These are phyloP conservation scores for Lophiostoma macrostomum DNA, from an alignment of 495 filamentous ascomycete genomes.

Conservation along the genomic window DNA sequence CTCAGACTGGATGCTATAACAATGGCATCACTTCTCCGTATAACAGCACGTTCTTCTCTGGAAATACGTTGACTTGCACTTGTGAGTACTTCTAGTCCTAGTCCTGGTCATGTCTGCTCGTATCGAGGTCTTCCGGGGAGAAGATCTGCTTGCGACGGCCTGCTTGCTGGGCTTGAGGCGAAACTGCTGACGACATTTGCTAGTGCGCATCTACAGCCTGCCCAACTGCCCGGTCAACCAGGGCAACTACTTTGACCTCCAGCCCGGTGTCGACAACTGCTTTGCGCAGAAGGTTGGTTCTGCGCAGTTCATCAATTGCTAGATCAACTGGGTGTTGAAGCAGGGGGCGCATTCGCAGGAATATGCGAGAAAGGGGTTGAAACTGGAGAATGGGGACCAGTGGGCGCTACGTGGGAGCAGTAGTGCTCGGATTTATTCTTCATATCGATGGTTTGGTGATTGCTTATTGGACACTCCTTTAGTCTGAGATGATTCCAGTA, in stretches of 20 bases:
- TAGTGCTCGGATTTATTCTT: no score
- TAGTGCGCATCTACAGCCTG: conserved; percentile 1
- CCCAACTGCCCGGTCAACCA: background rate
- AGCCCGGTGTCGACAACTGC: background rate
- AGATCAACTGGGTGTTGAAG: no score
- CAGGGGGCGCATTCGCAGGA: no score
- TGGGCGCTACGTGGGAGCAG: no score
- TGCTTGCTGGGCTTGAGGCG: background rate
- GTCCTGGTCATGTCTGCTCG: no score
- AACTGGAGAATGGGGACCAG: no score
- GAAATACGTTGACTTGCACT: conserved; percentile 8
- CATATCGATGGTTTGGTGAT: no score
- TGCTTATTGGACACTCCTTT: no score
- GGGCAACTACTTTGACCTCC: conserved; percentile 7
- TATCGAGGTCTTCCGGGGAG: no score
- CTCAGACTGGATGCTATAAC: background rate
- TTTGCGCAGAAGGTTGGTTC: conserved; percentile 10
- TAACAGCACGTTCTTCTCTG: conserved; percentile 5
- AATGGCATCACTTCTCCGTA: background rate
- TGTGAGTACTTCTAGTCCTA: background rate
- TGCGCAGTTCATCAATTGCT: background rate
- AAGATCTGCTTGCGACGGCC: no score
- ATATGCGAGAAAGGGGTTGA: no score
- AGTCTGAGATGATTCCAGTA: no score
- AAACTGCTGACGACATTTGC: background rate